These are phyloP conservation scores for Thelonectria blattea DNA, from an alignment of 2,329 filamentous ascomycete genomes.

Conservation along the genomic window DNA sequence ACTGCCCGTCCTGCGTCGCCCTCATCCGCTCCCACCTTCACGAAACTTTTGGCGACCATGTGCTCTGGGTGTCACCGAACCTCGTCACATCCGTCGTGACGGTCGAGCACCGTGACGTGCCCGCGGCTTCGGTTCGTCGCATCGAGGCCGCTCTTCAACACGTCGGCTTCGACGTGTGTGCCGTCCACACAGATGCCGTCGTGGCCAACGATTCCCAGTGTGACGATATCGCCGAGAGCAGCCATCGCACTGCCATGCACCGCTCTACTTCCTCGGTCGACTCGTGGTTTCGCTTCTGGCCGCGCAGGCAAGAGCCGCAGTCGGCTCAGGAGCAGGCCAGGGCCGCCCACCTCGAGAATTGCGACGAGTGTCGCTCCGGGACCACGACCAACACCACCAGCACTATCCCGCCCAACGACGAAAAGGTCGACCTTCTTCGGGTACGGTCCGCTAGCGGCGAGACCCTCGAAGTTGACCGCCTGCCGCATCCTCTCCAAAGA, in stretches of 20 bases:
- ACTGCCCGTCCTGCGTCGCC: slow-evolving; percentile 76
- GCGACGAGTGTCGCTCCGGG: slow-evolving; percentile 43
- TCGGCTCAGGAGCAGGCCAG: slow-evolving; percentile 31
- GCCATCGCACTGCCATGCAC: slow-evolving; percentile 23
- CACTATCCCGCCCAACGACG: background rate
- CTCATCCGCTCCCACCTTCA: slow-evolving; percentile 66
- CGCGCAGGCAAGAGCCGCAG: slow-evolving; percentile 30
- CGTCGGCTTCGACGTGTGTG: slow-evolving; percentile 65
- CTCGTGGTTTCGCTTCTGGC: slow-evolving; percentile 44
- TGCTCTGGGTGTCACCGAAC: slow-evolving; percentile 69
- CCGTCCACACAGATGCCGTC: slow-evolving; percentile 48
- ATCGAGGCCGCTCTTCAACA: slow-evolving; percentile 58
- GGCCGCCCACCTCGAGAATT: slow-evolving; percentile 47
- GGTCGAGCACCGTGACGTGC: slow-evolving; percentile 56
- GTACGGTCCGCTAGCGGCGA: slow-evolving; percentile 20
- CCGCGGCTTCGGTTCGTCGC: slow-evolving; percentile 49
- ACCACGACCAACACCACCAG: slow-evolving; percentile 2
- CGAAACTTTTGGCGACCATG: slow-evolving; percentile 51
- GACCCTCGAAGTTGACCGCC: slow-evolving; percentile 6
- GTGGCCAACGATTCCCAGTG: slow-evolving; percentile 40
- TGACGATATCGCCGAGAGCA: slow-evolving; percentile 32
- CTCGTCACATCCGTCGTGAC: slow-evolving; percentile 74
- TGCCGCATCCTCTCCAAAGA: slow-evolving; percentile 30
- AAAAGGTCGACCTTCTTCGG: slow-evolving; percentile 19
- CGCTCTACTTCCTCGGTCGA: slow-evolving; percentile 32